Base-by-base conservation (phyloP, 805 yeast genomes). In the Metschnikowia bowlesiae region DNA sequence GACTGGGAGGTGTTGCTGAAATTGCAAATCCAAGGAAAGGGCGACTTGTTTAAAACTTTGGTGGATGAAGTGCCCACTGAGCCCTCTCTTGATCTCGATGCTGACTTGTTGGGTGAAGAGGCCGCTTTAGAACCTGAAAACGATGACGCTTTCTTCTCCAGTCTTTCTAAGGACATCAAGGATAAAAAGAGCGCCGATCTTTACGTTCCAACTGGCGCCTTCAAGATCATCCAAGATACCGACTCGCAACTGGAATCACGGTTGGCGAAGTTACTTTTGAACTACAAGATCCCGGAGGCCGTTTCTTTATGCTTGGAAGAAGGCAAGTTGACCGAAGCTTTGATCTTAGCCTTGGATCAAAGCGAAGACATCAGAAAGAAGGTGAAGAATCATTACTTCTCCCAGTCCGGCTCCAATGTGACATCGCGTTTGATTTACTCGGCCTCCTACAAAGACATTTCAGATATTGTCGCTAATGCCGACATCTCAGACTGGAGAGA, bases 401-500 rank as follows among this genome's bases (percentile, higher is more conserved):
- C 75, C 34, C 79, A 82, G 57, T 72, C 79, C 54, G 82, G 81
- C 18, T 56, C 60, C 11, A 71, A 82, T 37, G 69, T 84, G 3
- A 75, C 88, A 50, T 79, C 96, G 2, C 85, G 99, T 61, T 74
- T 89, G 13, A 73, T 95, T 49, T 84, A 83, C 68, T 80, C 83
- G 46, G 78, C 83, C 11, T 75, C 88, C 0, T 73, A 79, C 31
- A 71, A 73, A 34, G 71, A 81, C 55, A 79, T 74, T 47, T 69
- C 73, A 31, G 98, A 92, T 64, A 65, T 94, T 53, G 94, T 90
- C 31, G 76, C 79, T 42, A 84, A 91, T 62, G 86, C 87, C 31
- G 86, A 87, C 61, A 82, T 91, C 37, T 60, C 75, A 4, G 83
- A 87, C 56, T 94, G 99, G 99, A 85, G 82, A 59, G 84, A 83